phyloP scores from a whole-genome alignment of 495 filamentous ascomycete genomes.

The Xylaria bambusicola region DNA sequence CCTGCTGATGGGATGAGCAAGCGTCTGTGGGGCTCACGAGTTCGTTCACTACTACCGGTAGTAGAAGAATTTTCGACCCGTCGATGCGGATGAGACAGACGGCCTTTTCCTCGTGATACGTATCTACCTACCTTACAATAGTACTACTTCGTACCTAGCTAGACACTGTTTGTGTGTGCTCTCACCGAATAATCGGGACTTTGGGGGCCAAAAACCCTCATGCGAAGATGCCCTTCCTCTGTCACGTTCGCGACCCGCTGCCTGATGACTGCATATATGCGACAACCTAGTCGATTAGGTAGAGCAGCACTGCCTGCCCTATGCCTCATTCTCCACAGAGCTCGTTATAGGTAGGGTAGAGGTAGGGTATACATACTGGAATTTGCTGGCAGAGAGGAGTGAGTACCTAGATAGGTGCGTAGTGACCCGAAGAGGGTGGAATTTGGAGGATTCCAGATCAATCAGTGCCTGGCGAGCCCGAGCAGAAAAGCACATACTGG shows the following conservation, averaged over 20 bases:
- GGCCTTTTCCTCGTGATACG: slow-evolving; percentile 11
- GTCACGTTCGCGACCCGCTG: slow-evolving; percentile 2
- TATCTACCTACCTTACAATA: no score
- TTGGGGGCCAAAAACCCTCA: background rate
- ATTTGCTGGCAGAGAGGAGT: no score
- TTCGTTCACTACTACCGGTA: background rate
- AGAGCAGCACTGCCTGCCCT: background rate
- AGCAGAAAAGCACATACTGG: no score
- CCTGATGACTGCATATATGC: background rate
- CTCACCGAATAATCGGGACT: background rate
- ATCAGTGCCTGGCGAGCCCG: background rate
- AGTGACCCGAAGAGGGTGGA: slow-evolving; percentile 2
- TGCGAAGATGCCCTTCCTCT: slow-evolving; percentile 5
- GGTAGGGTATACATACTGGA: no score
- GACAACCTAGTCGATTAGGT: background rate
- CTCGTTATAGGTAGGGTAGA: background rate
- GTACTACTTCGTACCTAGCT: no score
- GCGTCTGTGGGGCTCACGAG: slow-evolving; percentile 6
- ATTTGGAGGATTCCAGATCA: background rate
- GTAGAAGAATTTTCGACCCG: background rate
- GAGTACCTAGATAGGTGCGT: no score
- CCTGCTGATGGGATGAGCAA: background rate
- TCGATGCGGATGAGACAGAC: slow-evolving; percentile 3
- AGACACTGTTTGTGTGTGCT: background rate
- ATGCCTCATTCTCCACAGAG: no score